Conservation (phyloP, 2,329 filamentous ascomycete species). For the Zalaria sp. region DNA sequence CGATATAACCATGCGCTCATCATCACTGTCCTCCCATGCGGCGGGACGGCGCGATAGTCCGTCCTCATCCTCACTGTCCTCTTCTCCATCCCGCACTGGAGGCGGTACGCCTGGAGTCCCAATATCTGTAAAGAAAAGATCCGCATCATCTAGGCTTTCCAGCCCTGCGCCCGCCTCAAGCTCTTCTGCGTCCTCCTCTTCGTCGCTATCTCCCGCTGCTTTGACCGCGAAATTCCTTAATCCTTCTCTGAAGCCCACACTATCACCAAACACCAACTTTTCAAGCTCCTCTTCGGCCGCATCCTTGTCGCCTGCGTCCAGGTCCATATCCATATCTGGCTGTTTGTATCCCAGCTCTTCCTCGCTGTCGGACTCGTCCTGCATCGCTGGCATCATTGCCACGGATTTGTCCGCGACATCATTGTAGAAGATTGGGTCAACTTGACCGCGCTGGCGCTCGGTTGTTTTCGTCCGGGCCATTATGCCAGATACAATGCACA, state of each 20-base stretch:
- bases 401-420: too few species aligned
- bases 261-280: slow-evolving; percentile 75
- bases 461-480: too few species aligned
- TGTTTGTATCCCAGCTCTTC: neutral
- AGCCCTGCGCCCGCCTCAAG: slow-evolving; percentile 23
- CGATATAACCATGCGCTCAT: slow-evolving; percentile 75
- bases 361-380: slow-evolving; percentile 1
- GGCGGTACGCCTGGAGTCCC: slow-evolving; percentile 26
- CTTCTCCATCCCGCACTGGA: slow-evolving; percentile 24
- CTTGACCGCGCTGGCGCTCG: too few species aligned
- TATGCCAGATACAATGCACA: too few species aligned
- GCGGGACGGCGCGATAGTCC: slow-evolving; percentile 31
- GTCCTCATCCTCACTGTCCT: slow-evolving; percentile 26
- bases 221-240: slow-evolving; percentile 42
- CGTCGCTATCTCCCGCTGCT: slow-evolving; percentile 26
- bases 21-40: slow-evolving; percentile 91
- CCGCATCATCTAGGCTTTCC: slow-evolving; percentile 56
- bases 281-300: slow-evolving; percentile 64
- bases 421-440: too few species aligned
- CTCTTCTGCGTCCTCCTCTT: slow-evolving; percentile 31
- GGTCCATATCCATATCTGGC: slow-evolving; percentile 6
- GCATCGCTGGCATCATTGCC: neutral
- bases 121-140: slow-evolving; percentile 73
- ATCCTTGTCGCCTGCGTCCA: slow-evolving; percentile 48
- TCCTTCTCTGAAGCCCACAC: slow-evolving; percentile 63